Base-by-base conservation (phyloP, 2,329 filamentous ascomycete species). In the Exophiala mesophila region DNA sequence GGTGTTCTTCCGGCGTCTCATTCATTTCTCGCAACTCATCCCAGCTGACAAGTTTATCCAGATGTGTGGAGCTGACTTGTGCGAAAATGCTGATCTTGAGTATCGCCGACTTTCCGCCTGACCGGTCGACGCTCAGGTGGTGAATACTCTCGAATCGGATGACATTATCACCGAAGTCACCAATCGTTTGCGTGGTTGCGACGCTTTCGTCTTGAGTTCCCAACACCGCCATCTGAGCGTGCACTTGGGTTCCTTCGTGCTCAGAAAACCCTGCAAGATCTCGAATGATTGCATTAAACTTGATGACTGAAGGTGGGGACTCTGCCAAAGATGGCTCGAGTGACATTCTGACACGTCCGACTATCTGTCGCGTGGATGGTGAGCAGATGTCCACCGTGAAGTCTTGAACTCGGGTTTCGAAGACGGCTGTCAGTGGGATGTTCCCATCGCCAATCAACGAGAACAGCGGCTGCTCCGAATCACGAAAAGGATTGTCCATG, bases 231-330 rank as follows among this genome's bases (percentile, higher is more conserved):
- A 98, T 78, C 64, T 97, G 89, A 1, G 88, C 92, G 64, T 98
- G 92, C 19, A 98, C 88, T 53, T 95, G 85, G 0, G 87, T 94
- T 10, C 92, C 92, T 68, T 98, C 92, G 49, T 90, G 80, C 66
- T 98, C 92, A 0, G 92, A 85, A 55, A 98, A 98, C 1, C 92
- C 92, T 24, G 92, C 70, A 67, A 98, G 78, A 59, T 97, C 88
- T 59, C 94, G 89, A 87, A 98, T 95, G 21, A 97, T 89, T 4
- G 97, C 89, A 57, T 97, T 98, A 69, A 98, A 98, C 62, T 97
- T 98, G 44, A 97, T 70, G 2, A 87, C 96, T 45, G 86, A 92
- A 9, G 87, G 85, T 10, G 92, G 92, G 3, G 89, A 90, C 57
- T 94, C 83, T 2, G 90, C 89, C 35, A 88, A 90, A 0, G 90